A percentile compares a stretch with the other conserved stretches of the same genome.
Evolutionary conservation across 106 monocot genomes (phyloP).

Genomic region (Allium cepa): DNA sequence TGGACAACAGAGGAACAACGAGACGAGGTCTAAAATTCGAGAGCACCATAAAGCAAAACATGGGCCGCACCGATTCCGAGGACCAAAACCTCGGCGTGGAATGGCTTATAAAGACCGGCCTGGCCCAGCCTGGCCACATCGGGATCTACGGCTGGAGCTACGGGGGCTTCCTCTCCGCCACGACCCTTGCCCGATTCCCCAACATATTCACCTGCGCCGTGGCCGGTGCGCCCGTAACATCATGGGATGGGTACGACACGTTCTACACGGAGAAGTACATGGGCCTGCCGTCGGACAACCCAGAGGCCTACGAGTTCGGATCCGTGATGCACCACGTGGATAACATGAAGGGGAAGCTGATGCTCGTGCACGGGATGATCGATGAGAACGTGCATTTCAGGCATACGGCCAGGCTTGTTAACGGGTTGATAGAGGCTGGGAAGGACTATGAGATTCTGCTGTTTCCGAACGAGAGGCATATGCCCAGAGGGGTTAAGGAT

Average conservation of each 20-base stretch:
- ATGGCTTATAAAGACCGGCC: conserved; percentile 71
- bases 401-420: conserved; percentile 82
- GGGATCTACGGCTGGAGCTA: conserved; percentile 97
- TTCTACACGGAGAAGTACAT: conserved; percentile 96
- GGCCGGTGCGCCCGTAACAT: conserved; percentile 86
- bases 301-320: conserved; percentile 34
- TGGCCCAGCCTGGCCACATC: conserved; percentile 55
- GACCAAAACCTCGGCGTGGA: conserved; percentile 83
- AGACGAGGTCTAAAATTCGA: conserved; percentile 83
- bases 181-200: conserved; percentile 64
- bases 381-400: conserved; percentile 98
- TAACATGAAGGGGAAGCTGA: conserved; percentile 58
- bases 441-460: conserved; percentile 83
- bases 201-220: conserved; percentile 64
- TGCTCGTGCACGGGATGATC: conserved; percentile 88
- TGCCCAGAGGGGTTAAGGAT: conserved; percentile 72
- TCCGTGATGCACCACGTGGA: conserved; percentile 79
- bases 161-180: conserved; percentile 83
- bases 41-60: conserved; percentile 50
- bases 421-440: conserved; percentile 61
- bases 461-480: conserved; percentile 92
- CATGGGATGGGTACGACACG: conserved; percentile 95
- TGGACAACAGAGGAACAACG: conserved; percentile 89
- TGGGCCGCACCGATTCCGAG: conserved; percentile 68
- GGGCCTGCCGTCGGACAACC: conserved; percentile 65